These are phyloP conservation scores for Lentinula aciculospora DNA, from an alignment of 768 basidiomycete species.

Conservation along the genomic window DNA sequence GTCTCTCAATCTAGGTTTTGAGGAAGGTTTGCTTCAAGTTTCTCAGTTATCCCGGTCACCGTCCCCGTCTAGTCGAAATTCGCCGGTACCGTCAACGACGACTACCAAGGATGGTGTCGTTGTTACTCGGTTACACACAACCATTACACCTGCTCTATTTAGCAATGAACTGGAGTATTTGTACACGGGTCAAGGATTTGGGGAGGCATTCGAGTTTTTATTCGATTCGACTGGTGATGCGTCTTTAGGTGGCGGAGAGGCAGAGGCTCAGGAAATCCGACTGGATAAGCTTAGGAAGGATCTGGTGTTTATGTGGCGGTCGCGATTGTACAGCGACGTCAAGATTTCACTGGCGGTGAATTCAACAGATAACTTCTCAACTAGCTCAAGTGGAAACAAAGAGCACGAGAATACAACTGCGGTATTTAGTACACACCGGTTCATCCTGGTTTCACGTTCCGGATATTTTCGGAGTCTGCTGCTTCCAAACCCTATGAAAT, in stretches of 20 bases:
- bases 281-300: constrained; percentile 61
- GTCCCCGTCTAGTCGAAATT: constrained; percentile 32
- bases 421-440: constrained; percentile 89
- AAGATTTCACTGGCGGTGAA: constrained; percentile 72
- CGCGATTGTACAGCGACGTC: constrained; percentile 72
- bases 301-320: constrained; percentile 75
- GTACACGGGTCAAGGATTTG: constrained; percentile 88
- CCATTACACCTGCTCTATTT: constrained; percentile 77
- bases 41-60: constrained; percentile 30
- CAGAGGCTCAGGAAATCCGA: constrained; percentile 37
- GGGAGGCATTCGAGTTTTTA: constrained; percentile 83
- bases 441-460: constrained; percentile 85
- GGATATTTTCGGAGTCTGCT: constrained; percentile 72
- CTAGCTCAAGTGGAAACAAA: constrained; percentile 17
- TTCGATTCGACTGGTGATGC: constrained; percentile 53
- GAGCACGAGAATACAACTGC: constrained; percentile 68
- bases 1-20: constrained; percentile 39
- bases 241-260: constrained; percentile 34
- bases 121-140: constrained; percentile 58
- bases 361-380: constrained; percentile 22
- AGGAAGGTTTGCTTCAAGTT: constrained; percentile 25
- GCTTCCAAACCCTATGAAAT: constrained; percentile 32
- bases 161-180: constrained; percentile 89
- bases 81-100: constrained; percentile 39
- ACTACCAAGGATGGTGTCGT: constrained; percentile 29